Percentiles rank a stretch among this genome's conserved stretches.
phyloP scores from a whole-genome alignment of 2,329 filamentous ascomycete species.

The Magnaporthiopsis rhizophila region DNA sequence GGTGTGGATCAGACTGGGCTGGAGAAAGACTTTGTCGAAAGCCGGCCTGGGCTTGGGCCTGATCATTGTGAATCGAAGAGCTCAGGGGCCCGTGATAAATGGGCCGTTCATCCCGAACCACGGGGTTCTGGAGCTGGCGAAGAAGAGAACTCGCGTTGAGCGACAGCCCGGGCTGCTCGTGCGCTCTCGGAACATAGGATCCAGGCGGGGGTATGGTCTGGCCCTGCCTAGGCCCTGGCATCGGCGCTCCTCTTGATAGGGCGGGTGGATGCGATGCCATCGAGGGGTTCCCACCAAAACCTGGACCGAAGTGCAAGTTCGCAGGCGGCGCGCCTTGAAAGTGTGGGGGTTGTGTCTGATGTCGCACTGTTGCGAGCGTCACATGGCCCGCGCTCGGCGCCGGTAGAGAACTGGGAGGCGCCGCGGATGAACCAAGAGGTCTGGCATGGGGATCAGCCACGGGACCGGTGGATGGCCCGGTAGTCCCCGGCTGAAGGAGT shows the following conservation, averaged over 20 bases:
- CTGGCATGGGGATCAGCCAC: background rate
- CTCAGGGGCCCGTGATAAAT: slow-evolving; percentile 4
- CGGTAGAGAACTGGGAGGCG: background rate
- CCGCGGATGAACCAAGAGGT: background rate
- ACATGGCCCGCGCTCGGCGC: too few relatives aligned
- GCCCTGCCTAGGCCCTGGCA: background rate
- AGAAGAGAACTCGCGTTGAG: background rate
- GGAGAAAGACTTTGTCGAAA: background rate
- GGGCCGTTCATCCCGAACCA: slow-evolving; percentile 6
- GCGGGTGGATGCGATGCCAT: slow-evolving; percentile 8
- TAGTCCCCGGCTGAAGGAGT: slow-evolving; percentile 33
- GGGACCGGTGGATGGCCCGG: background rate
- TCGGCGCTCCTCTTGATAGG: slow-evolving; percentile 14
- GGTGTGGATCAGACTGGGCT: slow-evolving; percentile 11
- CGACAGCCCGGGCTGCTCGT: background rate
- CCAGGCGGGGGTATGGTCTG: background rate
- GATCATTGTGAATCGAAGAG: background rate
- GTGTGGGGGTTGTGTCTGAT: background rate
- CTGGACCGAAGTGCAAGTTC: background rate
- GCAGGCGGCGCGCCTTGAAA: background rate
- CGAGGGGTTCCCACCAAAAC: background rate
- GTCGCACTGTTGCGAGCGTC: background rate
- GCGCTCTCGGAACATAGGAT: background rate
- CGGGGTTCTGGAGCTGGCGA: slow-evolving; percentile 5
- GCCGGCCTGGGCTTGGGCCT: background rate